Base-by-base conservation (phyloP, 2,329 filamentous ascomycete species). In the Colletotrichum sp. region DNA sequence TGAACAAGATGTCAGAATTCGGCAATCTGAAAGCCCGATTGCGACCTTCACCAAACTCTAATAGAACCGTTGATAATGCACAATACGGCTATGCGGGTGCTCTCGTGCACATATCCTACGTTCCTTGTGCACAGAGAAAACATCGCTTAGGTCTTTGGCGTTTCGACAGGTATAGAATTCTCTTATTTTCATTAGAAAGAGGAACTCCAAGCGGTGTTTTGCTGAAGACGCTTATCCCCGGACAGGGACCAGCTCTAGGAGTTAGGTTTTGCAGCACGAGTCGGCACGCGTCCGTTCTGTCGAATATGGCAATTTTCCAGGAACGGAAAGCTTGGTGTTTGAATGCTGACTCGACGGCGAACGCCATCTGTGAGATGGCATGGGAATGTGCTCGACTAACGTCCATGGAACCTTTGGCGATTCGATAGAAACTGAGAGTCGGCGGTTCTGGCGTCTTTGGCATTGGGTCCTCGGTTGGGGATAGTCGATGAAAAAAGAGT, bases 361-460 rank as follows among this genome's bases (percentile, higher is more conserved):
- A 11, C 19, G 19, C 19, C 19, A n/a, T 48, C 19, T n/a, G 9
- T 4, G 39, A 16, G 3, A 12, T n/a, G 9, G 6, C 39, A 48
- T 2, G 9, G 11, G 9, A 3, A n/a, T 2, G 9, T 48, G 9
- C 39, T 0, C 19, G 5, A 48, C 36, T 16, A 0, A 8, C 0
- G 36, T 19, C 15, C 16, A 3, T 16, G 36, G 15, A 5, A 39
- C 0, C 2, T 19, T 39, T 19, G 36, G 8, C 8, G 36, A 0
- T 39, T 39, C 36, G 36, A 3, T 16, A 16, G 36, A 39, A 39
- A 39, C 9, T 39, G 36, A 39, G 16, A 9, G 4, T 19, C 1
- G 36, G 16, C 36, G 36, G 36, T 39, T 0, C 0, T 19, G 0
- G 36, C 5, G 15, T 39, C 36, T 39, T 39, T 39, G 5, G 15